A percentile compares a stretch with the other conserved stretches of the same genome.
phyloP scores from a whole-genome alignment of 768 basidiomycete species.

The Dioszegia hungarica region DNA sequence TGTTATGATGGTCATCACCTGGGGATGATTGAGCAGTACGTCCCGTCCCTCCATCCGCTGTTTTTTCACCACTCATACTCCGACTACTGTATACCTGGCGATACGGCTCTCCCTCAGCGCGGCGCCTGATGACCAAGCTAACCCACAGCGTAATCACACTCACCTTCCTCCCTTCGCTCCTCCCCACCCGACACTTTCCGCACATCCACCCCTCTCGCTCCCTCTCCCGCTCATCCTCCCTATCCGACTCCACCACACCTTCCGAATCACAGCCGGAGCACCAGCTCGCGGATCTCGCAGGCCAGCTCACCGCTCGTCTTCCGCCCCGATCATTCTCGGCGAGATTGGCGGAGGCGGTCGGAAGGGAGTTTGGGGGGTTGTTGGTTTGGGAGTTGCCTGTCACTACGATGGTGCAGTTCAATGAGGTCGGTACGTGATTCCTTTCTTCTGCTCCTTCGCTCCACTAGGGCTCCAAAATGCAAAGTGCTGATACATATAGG shows the following conservation, averaged over 20 bases:
- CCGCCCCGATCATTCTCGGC: slow-evolving; percentile 10
- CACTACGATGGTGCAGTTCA: slow-evolving; percentile 34
- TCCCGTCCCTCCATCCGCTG: background rate
- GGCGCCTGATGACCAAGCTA: no score
- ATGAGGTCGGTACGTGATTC: slow-evolving; percentile 22
- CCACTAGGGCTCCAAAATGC: background rate
- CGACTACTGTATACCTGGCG: no score
- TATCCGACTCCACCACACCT: background rate
- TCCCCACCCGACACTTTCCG: no score
- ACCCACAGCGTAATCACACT: slow-evolving; percentile 15
- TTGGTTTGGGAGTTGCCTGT: slow-evolving; percentile 30
- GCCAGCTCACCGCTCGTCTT: no score
- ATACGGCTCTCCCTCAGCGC: no score
- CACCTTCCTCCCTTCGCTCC: slow-evolving; percentile 22
- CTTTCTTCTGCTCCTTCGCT: background rate
- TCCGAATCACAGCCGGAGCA: background rate
- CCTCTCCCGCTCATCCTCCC: background rate
- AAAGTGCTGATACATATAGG: slow-evolving; percentile 12
- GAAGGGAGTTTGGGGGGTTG: slow-evolving; percentile 20
- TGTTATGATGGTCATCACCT: slow-evolving; percentile 39
- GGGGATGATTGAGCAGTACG: slow-evolving; percentile 40
- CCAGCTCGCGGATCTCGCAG: background rate
- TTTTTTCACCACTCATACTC: no score
- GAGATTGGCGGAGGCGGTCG: slow-evolving; percentile 9
- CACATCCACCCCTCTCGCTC: background rate